phyloP scores from a whole-genome alignment of 352 stramenopile species.

The Blastocystis sp. region DNA sequence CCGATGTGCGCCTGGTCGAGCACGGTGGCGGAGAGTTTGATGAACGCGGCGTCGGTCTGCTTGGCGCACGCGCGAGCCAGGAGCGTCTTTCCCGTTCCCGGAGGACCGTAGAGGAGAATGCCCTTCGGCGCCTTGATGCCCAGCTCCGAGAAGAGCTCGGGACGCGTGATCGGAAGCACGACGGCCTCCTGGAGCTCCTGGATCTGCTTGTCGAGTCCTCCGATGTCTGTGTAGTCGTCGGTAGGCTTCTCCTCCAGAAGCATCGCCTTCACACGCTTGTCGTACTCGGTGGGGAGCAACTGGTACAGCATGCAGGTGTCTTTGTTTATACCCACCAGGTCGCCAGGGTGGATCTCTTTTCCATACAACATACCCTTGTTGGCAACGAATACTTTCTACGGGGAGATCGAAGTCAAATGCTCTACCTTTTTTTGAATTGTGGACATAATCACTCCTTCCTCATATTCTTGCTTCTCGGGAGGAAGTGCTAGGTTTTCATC shows the following conservation, averaged over 20 bases:
- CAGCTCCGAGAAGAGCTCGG: slow-evolving; percentile 92
- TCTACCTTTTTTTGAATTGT: slow-evolving; percentile 57
- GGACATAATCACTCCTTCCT: slow-evolving; percentile 48
- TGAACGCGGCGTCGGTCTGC: slow-evolving; percentile 94
- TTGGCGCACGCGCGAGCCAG: slow-evolving; percentile 94
- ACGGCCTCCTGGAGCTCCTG: slow-evolving; percentile 95
- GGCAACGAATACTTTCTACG: slow-evolving; percentile 65
- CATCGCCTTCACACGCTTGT: slow-evolving; percentile 95
- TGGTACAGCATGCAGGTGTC: slow-evolving; percentile 97
- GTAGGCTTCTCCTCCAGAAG: slow-evolving; percentile 79
- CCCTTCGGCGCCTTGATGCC: slow-evolving; percentile 92
- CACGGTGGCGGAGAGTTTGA: slow-evolving; percentile 94
- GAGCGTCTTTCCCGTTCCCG: slow-evolving; percentile 94
- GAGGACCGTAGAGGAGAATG: slow-evolving; percentile 85
- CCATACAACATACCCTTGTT: slow-evolving; percentile 88
- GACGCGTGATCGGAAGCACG: slow-evolving; percentile 94
- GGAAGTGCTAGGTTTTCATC: slow-evolving; percentile 16
- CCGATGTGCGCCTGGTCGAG: slow-evolving; percentile 98
- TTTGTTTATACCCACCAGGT: slow-evolving; percentile 98
- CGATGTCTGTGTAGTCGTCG: slow-evolving; percentile 81
- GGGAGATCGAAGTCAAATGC: not conserved
- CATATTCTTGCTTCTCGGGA: slow-evolving; percentile 47
- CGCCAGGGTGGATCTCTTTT: slow-evolving; percentile 86
- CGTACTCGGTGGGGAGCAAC: slow-evolving; percentile 95
- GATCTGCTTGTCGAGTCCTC: slow-evolving; percentile 94